Percentiles rank a stretch among this genome's conserved stretches.
phyloP scores from a whole-genome alignment of 202 grass and related monocot species.

The Brachypodium distachyon region DNA sequence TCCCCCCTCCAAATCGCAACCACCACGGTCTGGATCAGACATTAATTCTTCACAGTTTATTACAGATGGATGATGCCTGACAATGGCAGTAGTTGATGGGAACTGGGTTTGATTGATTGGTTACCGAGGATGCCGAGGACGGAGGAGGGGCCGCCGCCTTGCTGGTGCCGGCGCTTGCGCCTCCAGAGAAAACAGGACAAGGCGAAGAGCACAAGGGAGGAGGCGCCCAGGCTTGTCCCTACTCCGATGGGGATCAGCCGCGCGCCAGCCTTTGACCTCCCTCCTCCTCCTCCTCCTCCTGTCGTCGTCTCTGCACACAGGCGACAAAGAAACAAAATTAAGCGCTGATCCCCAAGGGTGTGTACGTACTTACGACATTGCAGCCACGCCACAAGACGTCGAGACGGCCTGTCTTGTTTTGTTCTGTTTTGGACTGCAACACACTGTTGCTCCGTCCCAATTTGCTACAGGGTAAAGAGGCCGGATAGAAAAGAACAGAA shows the following conservation, averaged over 20 bases:
- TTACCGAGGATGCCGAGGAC: slow-evolving; percentile 44
- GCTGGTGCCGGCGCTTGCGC: slow-evolving; percentile 44
- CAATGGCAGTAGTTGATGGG: neutral
- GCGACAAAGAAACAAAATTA: neutral
- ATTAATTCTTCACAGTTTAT: neutral
- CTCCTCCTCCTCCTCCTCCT: slow-evolving; percentile 27
- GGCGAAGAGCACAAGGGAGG: slow-evolving; percentile 58
- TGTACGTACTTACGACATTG: neutral
- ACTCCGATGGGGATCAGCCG: slow-evolving; percentile 55
- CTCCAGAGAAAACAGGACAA: slow-evolving; percentile 55
- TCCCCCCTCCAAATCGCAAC: slow-evolving; percentile 22
- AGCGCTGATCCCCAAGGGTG: slow-evolving; percentile 16
- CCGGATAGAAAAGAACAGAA: neutral
- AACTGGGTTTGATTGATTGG: neutral
- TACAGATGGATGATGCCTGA: neutral
- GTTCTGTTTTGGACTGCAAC: neutral
- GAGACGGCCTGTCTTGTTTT: neutral
- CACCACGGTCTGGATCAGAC: neutral
- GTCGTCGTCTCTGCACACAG: slow-evolving; percentile 6
- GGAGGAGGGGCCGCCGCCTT: slow-evolving; percentile 32
- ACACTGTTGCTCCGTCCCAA: neutral
- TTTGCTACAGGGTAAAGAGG: slow-evolving; percentile 8
- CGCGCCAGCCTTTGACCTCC: slow-evolving; percentile 60
- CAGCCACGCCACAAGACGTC: slow-evolving; percentile 9
- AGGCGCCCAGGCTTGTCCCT: slow-evolving; percentile 65